Evolutionary conservation across 768 basidiomycete species (phyloP).

Genomic region (Lactifluus hygrophoroides): DNA sequence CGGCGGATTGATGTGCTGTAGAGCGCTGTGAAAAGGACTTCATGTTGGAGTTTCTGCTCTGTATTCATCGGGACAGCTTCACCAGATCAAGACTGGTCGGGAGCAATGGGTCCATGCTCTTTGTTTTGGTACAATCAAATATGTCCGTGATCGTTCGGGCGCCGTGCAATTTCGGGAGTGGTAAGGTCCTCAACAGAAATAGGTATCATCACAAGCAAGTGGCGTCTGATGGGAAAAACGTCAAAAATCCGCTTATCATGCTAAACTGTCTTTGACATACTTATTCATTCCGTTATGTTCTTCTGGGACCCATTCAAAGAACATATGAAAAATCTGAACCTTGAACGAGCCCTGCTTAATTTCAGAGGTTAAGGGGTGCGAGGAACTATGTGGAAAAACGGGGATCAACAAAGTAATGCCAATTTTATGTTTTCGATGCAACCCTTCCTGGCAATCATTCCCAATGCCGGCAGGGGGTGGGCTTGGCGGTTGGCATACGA

Average conservation of each 20-base stretch:
- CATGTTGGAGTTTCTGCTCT: background rate
- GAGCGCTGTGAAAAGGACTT: background rate
- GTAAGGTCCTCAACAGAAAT: background rate
- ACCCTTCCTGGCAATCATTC: background rate
- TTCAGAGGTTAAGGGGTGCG: background rate
- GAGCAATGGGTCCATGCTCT: background rate
- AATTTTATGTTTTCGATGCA: background rate
- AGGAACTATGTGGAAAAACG: background rate
- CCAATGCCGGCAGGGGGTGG: background rate
- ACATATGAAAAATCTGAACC: background rate
- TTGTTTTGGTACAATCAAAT: background rate
- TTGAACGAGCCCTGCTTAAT: background rate
- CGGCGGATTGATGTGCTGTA: background rate
- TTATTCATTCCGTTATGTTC: background rate
- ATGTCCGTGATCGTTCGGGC: background rate
- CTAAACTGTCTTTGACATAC: background rate
- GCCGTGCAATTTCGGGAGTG: background rate
- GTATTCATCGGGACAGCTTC: background rate
- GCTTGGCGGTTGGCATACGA: no score
- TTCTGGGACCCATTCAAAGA: background rate
- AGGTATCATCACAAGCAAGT: background rate
- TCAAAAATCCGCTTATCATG: background rate
- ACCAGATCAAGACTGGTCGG: background rate
- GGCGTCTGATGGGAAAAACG: background rate
- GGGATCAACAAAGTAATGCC: background rate